phyloP scores from a whole-genome alignment of 2,329 filamentous ascomycete species.

The Pseudocercospora macadamiae region DNA sequence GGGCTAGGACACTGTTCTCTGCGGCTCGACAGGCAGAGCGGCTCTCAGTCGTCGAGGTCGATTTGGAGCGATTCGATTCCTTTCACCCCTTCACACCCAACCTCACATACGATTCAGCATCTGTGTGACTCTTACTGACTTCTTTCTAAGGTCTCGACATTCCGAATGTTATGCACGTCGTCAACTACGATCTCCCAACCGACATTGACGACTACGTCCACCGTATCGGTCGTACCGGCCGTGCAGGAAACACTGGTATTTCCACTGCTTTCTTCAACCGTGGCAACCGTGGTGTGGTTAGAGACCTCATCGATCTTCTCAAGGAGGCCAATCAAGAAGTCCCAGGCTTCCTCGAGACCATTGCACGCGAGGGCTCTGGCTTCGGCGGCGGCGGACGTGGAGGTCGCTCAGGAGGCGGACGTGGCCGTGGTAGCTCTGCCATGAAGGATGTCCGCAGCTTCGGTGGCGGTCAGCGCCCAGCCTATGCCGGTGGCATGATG shows the following conservation, averaged over 20 bases:
- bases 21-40: too few relatives aligned
- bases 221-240: conserved; percentile 98
- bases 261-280: conserved; percentile 99
- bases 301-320: conserved; percentile 93
- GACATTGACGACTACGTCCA: conserved; percentile 99
- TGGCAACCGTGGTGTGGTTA: conserved; percentile 95
- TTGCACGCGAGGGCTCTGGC: conserved; percentile 87
- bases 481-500: conserved; percentile 65
- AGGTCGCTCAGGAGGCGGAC: conserved; percentile 64
- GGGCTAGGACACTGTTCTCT: too few relatives aligned
- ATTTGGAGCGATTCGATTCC: too few relatives aligned
- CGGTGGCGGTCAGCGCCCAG: conserved; percentile 52
- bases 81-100: background rate
- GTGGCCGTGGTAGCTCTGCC: conserved; percentile 68
- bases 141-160: conserved; percentile 70
- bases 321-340: conserved; percentile 99
- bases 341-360: conserved; percentile 91
- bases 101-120: background rate
- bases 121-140: conserved; percentile 1
- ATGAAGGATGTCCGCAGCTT: conserved; percentile 83
- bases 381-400: conserved; percentile 74
- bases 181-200: conserved; percentile 99
- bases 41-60: too few relatives aligned
- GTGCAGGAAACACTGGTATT: conserved; percentile 98
- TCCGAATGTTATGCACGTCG: conserved; percentile 92